Conservation (phyloP, 441 rosid species). For the Breynia disticha region DNA sequence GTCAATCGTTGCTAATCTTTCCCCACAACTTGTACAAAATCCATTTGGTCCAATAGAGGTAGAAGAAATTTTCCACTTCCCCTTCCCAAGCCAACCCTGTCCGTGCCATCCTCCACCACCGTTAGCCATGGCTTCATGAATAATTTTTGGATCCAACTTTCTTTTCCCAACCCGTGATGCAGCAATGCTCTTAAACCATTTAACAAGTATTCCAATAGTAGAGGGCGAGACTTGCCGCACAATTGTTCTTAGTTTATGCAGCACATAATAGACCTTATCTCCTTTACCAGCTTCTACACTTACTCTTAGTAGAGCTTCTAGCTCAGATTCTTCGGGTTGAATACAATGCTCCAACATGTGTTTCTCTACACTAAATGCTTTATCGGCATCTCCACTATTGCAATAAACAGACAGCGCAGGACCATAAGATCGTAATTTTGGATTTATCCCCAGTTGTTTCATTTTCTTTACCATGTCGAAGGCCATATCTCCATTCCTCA, state of each 20-base stretch:
- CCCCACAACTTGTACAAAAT: constrained; percentile 46
- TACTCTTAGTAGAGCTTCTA: constrained; percentile 45
- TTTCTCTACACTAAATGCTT: constrained; percentile 48
- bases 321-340: constrained; percentile 52
- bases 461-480: constrained; percentile 58
- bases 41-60: constrained; percentile 38
- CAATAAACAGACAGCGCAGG: constrained; percentile 51
- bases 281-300: constrained; percentile 39
- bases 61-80: constrained; percentile 39
- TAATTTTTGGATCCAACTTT: constrained; percentile 26
- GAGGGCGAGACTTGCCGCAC: constrained; percentile 43
- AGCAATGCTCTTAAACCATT: constrained; percentile 44
- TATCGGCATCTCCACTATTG: constrained; percentile 29
- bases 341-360: constrained; percentile 61
- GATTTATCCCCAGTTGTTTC: constrained; percentile 40
- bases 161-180: constrained; percentile 48
- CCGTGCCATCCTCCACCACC: constrained; percentile 75
- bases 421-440: constrained; percentile 51
- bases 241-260: constrained; percentile 45
- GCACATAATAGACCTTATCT: constrained; percentile 50
- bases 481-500: constrained; percentile 54
- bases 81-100: constrained; percentile 62
- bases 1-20: constrained; percentile 48
- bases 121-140: constrained; percentile 32
- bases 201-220: constrained; percentile 31